These are phyloP conservation scores for Fulvia fulva DNA, from an alignment of 2,329 filamentous ascomycete species.

Conservation along the genomic window DNA sequence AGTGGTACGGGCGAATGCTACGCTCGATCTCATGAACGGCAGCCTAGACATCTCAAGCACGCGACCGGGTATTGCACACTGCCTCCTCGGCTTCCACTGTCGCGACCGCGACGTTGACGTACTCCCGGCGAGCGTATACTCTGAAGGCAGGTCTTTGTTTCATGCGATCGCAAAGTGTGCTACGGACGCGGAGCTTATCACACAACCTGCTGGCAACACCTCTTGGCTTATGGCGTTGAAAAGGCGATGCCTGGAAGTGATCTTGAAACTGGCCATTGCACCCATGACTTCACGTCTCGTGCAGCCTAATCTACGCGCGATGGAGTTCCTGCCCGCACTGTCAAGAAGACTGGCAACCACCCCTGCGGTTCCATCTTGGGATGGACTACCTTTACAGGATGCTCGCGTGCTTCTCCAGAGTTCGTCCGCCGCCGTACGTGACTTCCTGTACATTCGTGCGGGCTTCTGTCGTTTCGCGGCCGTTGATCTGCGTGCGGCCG, in stretches of 20 bases:
- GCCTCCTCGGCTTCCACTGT: constrained; percentile 82
- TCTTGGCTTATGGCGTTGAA: constrained; percentile 44
- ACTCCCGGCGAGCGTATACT: constrained; percentile 66
- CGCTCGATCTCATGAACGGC: constrained; percentile 79
- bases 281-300: constrained; percentile 71
- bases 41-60: constrained; percentile 72
- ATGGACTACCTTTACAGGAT: constrained; percentile 58
- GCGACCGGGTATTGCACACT: constrained; percentile 82
- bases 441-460: constrained; percentile 74
- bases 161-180: constrained; percentile 66
- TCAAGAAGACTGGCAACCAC: constrained; percentile 70
- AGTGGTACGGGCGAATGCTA: constrained; percentile 69
- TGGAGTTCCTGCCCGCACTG: constrained; percentile 75
- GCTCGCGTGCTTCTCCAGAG: constrained; percentile 66
- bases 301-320: constrained; percentile 72
- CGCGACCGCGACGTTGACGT: constrained; percentile 66
- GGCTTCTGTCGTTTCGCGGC: constrained; percentile 80
- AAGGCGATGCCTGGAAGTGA: constrained; percentile 51
- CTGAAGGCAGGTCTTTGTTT: constrained; percentile 70
- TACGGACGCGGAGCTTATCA: constrained; percentile 52
- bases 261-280: constrained; percentile 80
- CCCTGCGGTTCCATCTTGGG: constrained; percentile 67
- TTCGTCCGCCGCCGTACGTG: constrained; percentile 65
- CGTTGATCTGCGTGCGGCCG: constrained; percentile 73
- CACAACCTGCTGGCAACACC: constrained; percentile 27